Percentiles rank a stretch among this genome's conserved stretches.
Evolutionary conservation across 1,284 basidiomycete species (phyloP).

Genomic region (Neolentinus lepideus): DNA sequence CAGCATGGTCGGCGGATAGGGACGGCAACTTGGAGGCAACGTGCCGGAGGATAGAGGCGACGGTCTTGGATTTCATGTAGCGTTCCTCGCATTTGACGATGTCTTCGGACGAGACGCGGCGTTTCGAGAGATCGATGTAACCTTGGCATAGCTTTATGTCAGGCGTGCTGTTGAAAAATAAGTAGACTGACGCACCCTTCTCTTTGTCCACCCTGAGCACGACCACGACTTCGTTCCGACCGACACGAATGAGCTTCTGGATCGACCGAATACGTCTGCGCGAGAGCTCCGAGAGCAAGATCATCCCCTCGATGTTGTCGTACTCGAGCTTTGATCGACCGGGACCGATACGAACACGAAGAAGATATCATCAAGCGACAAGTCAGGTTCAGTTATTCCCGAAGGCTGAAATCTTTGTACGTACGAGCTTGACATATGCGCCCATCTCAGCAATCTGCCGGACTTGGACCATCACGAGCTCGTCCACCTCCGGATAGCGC

Average conservation of each 20-base stretch:
- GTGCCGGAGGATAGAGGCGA: slow-evolving; percentile 90
- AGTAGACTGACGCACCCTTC: slow-evolving; percentile 90
- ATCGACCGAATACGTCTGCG: slow-evolving; percentile 96
- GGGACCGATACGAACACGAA: too few relatives aligned
- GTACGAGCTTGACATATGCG: slow-evolving; percentile 95
- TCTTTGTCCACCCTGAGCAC: slow-evolving; percentile 98
- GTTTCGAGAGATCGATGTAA: slow-evolving; percentile 98
- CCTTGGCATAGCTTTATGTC: too few relatives aligned
- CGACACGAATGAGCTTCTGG: slow-evolving; percentile 96
- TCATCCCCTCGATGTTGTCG: slow-evolving; percentile 99
- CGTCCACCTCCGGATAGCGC: slow-evolving; percentile 85
- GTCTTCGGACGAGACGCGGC: slow-evolving; percentile 98
- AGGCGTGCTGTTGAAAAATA: too few relatives aligned
- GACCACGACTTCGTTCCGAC: slow-evolving; percentile 97
- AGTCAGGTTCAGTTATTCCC: too few relatives aligned
- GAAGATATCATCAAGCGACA: too few relatives aligned
- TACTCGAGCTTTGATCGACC: slow-evolving; percentile 99
- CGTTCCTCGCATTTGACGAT: slow-evolving; percentile 98
- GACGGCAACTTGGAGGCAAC: slow-evolving; percentile 83
- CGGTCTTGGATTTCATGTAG: slow-evolving; percentile 96
- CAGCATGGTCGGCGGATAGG: slow-evolving; percentile 17
- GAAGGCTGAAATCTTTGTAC: too few relatives aligned
- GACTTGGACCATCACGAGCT: slow-evolving; percentile 99
- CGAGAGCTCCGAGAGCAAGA: slow-evolving; percentile 94
- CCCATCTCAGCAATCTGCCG: slow-evolving; percentile 99